phyloP scores from a whole-genome alignment of 129 eudicot genomes.

The Centrapalus pauciflorus region DNA sequence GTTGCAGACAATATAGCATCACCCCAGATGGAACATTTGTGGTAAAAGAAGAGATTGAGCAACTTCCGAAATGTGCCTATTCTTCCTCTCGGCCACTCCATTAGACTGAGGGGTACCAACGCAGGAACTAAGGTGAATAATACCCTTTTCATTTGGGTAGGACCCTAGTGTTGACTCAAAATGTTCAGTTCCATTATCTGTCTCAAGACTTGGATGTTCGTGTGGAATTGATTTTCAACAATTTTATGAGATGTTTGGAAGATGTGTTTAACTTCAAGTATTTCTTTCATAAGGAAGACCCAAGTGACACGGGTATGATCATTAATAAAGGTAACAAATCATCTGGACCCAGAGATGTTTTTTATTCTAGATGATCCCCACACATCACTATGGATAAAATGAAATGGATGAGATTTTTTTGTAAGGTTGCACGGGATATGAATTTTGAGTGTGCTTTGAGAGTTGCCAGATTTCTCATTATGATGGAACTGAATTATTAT shows the following conservation, averaged over 20 bases:
- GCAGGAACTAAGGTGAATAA: background rate
- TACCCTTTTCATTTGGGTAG: background rate
- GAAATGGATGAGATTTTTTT: background rate
- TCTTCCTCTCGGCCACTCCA: background rate
- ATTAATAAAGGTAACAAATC: too few relatives aligned
- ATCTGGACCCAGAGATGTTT: too few relatives aligned
- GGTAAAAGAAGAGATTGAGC: background rate
- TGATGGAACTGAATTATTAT: background rate
- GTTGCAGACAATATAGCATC: background rate
- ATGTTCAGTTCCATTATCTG: background rate
- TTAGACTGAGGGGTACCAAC: background rate
- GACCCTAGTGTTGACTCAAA: background rate
- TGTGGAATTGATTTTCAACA: background rate
- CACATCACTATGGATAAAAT: too few relatives aligned
- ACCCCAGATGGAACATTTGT: background rate
- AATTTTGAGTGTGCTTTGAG: background rate
- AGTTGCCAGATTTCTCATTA: background rate
- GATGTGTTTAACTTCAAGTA: background rate
- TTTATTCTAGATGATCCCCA: too few relatives aligned
- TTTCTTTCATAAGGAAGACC: background rate
- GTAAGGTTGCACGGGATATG: background rate
- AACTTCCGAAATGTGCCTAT: background rate
- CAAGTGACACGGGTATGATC: background rate
- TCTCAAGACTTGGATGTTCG: background rate
- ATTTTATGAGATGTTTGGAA: background rate